Evolutionary conservation across 2,329 filamentous ascomycete genomes (phyloP), one percentile per base, ranked within the genome.

Genomic region (Dactylella cylindrospora): DNA sequence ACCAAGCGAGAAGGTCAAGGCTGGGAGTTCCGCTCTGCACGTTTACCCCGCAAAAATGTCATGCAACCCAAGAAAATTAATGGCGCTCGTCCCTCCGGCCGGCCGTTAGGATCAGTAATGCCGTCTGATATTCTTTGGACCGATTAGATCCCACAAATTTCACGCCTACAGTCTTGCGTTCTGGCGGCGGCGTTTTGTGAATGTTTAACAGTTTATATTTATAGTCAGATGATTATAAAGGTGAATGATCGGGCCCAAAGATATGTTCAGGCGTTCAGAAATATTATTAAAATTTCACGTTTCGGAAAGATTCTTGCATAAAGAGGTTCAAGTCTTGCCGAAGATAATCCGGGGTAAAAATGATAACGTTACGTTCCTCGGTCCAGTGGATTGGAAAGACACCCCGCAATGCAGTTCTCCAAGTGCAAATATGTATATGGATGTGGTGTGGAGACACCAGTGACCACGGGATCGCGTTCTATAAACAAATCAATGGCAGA

Each of bases 1-100:
- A 61, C 55, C 32, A 5, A 26, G 17, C 38, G n/a, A 29, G 7
- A 13, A n/a, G 25, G 52, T 44, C 43, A 35, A 36, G 52, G 49
- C 32, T 20, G 17, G 29, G 22, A 6, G 5, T 23, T 19, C 26
- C n/a, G n/a, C n/a, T n/a, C n/a, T n/a, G n/a, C n/a, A n/a, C n/a
- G n/a, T n/a, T n/a, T 61, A 52, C 55, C 55, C 55, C 55, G 47
- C 55, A 61, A 53, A 61, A n/a, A n/a, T n/a, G n/a, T n/a, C n/a
- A n/a, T n/a, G n/a, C n/a, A n/a, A n/a, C n/a, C n/a, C n/a, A n/a
- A n/a, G n/a, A n/a, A n/a, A n/a, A n/a, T n/a, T n/a, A n/a, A n/a
- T n/a, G n/a, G n/a, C n/a, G n/a, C n/a, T n/a, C n/a, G n/a, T n/a
- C n/a, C n/a, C n/a, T n/a, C n/a, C n/a, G n/a, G n/a, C n/a, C n/a